Conservation (phyloP, 2,329 filamentous ascomycete genomes). For the Cyanodermella asteris region DNA sequence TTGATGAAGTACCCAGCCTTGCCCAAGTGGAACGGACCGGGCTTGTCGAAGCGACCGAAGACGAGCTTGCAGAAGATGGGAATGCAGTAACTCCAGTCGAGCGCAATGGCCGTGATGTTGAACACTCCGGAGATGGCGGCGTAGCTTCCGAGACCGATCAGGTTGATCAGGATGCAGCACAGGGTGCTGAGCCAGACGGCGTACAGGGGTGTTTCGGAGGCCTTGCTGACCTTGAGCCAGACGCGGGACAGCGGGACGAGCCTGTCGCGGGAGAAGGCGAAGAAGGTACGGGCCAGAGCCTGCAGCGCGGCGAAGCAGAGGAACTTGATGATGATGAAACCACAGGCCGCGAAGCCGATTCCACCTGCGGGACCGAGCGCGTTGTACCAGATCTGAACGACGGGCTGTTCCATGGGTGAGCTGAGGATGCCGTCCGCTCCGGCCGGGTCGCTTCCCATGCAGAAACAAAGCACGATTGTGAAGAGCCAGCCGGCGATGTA, state of each 20-base stretch:
- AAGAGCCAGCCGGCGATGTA: slow-evolving; percentile 33
- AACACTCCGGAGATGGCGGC: slow-evolving; percentile 31
- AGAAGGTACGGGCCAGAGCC: slow-evolving; percentile 30
- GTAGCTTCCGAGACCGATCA: slow-evolving; percentile 35
- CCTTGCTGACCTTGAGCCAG: slow-evolving; percentile 27
- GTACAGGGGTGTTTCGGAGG: slow-evolving; percentile 29
- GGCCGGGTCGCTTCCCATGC: slow-evolving; percentile 27
- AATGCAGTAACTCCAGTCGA: slow-evolving; percentile 26
- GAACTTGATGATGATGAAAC: slow-evolving; percentile 36
- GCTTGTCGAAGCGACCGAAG: slow-evolving; percentile 5
- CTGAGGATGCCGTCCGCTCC: slow-evolving; percentile 25
- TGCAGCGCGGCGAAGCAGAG: slow-evolving; percentile 36
- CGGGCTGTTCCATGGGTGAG: slow-evolving; percentile 27
- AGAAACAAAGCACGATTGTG: slow-evolving; percentile 36
- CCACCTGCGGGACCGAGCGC: slow-evolving; percentile 30
- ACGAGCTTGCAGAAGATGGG: slow-evolving; percentile 13
- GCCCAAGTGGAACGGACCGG: slow-evolving; percentile 7
- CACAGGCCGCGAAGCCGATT: slow-evolving; percentile 33
- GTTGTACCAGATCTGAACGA: slow-evolving; percentile 36
- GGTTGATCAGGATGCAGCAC: slow-evolving; percentile 34
- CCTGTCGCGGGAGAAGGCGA: slow-evolving; percentile 32
- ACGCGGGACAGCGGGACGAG: slow-evolving; percentile 25
- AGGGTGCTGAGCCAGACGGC: slow-evolving; percentile 34
- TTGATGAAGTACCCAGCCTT: slow-evolving; percentile 5
- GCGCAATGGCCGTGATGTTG: slow-evolving; percentile 31